Percentiles rank a stretch among this genome's conserved stretches.
Conservation (phyloP, 805 yeast genomes). For the Starmerella bombicola region DNA sequence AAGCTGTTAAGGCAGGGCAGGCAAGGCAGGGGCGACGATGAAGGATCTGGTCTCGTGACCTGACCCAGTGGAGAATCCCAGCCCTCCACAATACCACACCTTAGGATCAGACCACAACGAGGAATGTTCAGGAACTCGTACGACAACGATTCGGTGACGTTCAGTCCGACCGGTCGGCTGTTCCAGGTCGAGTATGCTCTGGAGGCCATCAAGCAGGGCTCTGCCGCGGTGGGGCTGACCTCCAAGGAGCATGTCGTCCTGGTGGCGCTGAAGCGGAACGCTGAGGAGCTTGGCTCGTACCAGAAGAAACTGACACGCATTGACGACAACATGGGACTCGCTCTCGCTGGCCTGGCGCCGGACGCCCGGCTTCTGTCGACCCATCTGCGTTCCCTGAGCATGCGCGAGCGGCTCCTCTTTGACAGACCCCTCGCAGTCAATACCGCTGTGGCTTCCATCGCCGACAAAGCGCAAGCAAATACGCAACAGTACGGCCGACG, state of each 20-base stretch:
- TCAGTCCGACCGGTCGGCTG: constrained; percentile 87
- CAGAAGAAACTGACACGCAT: constrained; percentile 87
- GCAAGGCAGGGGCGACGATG: no score
- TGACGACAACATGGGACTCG: constrained; percentile 89
- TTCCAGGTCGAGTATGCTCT: constrained; percentile 82
- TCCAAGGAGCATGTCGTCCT: constrained; percentile 79
- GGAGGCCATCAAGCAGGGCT: constrained; percentile 95
- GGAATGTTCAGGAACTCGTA: constrained; percentile 84
- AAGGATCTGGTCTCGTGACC: no score
- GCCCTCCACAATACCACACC: no score
- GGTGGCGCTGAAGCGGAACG: constrained; percentile 89
- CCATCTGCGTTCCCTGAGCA: constrained; percentile 79
- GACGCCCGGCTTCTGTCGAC: constrained; percentile 92
- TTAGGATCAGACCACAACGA: no score
- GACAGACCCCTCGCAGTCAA: constrained; percentile 74
- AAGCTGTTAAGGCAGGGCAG: no score
- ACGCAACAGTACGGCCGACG: constrained; percentile 93
- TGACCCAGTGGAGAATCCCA: no score
- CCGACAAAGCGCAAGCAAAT: constrained; percentile 93
- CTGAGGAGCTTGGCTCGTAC: constrained; percentile 93
- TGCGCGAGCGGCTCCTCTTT: constrained; percentile 72
- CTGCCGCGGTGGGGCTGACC: constrained; percentile 89
- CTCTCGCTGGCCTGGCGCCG: constrained; percentile 94
- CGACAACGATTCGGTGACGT: constrained; percentile 96
- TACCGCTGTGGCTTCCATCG: constrained; percentile 72